Conservation (phyloP, 2,329 filamentous ascomycete species). For the Fusarium devonianum region DNA sequence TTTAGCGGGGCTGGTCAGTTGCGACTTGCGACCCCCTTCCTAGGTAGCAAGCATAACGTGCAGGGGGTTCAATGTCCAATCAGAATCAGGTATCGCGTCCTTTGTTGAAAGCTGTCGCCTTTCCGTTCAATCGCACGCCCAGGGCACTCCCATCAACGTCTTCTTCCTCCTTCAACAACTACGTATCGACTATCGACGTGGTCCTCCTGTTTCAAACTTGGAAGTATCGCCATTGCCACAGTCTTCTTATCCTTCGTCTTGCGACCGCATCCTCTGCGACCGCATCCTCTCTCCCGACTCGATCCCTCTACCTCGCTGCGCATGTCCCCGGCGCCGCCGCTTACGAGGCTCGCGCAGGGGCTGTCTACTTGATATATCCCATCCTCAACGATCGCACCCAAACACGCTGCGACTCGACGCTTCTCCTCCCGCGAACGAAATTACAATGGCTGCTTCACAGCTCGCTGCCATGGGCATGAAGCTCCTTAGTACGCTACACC, state of each 20-base stretch:
- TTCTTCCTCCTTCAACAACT: slow-evolving; percentile 9
- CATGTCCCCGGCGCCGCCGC: slow-evolving; percentile 35
- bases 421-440: background rate
- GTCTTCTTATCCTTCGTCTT: background rate
- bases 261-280: background rate
- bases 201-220: background rate
- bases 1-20: slow-evolving; percentile 2
- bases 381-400: slow-evolving; percentile 18
- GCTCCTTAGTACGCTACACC: slow-evolving; percentile 43
- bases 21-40: no score
- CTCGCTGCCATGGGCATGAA: slow-evolving; percentile 44
- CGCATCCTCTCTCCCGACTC: background rate
- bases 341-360: slow-evolving; percentile 40
- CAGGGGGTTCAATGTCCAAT: slow-evolving; percentile 33
- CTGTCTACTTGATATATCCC: slow-evolving; percentile 28
- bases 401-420: slow-evolving; percentile 3
- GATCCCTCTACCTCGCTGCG: slow-evolving; percentile 16
- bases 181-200: slow-evolving; percentile 5
- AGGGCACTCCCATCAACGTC: slow-evolving; percentile 5
- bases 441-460: slow-evolving; percentile 35
- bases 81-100: slow-evolving; percentile 18
- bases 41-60: no score
- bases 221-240: background rate
- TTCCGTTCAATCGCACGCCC: slow-evolving; percentile 19
- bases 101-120: slow-evolving; percentile 37